These are phyloP conservation scores for Dittrichia graveolens DNA, from an alignment of 129 eudicot species.

Conservation along the genomic window DNA sequence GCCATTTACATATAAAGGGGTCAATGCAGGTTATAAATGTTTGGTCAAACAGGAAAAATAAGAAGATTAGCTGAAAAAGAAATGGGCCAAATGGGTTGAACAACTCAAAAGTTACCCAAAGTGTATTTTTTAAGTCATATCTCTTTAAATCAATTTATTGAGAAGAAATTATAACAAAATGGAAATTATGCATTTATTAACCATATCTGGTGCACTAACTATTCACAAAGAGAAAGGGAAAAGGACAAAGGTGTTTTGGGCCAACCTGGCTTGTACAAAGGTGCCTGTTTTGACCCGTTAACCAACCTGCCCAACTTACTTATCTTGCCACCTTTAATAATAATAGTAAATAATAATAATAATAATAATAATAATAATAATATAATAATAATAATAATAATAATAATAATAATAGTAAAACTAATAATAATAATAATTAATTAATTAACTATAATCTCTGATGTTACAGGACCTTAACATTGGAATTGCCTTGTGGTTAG, in stretches of 20 bases:
- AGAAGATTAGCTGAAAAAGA: background rate
- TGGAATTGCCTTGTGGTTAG: conserved; percentile 95
- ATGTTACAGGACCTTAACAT: conserved; percentile 87
- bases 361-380: no score
- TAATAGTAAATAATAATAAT: background rate
- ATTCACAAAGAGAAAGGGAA: background rate
- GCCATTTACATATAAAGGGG: background rate
- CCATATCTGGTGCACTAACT: background rate
- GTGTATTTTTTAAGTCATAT: background rate
- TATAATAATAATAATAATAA: no score
- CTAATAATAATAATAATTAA: no score
- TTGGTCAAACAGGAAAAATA: background rate
- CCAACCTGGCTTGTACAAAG: background rate
- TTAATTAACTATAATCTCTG: background rate
- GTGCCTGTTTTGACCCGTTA: background rate
- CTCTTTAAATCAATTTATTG: background rate
- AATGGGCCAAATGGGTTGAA: background rate
- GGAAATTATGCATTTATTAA: background rate
- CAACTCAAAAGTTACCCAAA: background rate
- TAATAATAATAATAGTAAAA: no score
- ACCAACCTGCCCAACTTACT: background rate
- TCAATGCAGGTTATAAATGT: background rate
- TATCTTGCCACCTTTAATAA: background rate
- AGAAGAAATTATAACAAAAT: background rate
- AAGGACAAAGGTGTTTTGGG: background rate